Percentiles rank a stretch among this genome's conserved stretches.
Evolutionary conservation across 768 basidiomycete genomes (phyloP).

Genomic region (Mycena polygramma): DNA sequence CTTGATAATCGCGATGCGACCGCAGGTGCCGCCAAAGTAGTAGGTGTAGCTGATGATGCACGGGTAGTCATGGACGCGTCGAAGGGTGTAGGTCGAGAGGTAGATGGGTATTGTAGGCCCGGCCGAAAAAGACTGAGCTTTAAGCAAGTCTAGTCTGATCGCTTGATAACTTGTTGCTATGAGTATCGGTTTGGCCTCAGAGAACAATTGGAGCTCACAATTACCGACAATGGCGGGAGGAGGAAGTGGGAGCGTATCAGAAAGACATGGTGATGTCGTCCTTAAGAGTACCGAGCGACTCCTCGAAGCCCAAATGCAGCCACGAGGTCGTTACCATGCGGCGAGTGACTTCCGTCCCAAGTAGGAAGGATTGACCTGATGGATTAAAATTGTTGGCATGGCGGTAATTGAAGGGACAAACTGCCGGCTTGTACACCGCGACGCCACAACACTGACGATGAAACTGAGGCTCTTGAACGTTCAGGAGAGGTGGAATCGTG

Average conservation of each 20-base stretch:
- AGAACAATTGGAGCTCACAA: slow-evolving; percentile 1
- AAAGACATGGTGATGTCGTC: neutral
- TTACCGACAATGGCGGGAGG: neutral
- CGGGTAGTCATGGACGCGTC: slow-evolving; percentile 28
- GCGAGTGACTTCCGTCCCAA: neutral
- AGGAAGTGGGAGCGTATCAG: neutral
- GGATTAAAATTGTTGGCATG: slow-evolving; percentile 22
- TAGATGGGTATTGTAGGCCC: neutral
- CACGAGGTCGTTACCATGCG: slow-evolving; percentile 19
- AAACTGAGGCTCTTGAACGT: neutral
- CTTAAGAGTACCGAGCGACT: neutral
- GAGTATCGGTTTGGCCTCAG: slow-evolving; percentile 2
- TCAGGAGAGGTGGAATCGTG: neutral
- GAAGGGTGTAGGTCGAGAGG: slow-evolving; percentile 7
- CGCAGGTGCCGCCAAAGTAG: neutral
- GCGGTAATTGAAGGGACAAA: neutral
- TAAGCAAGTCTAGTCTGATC: slow-evolving; percentile 6
- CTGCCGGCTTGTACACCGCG: too few relatives aligned
- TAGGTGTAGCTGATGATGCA: slow-evolving; percentile 3
- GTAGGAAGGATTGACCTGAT: neutral
- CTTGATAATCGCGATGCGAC: slow-evolving; percentile 4
- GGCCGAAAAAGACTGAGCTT: neutral
- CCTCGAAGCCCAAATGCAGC: neutral
- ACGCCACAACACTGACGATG: neutral
- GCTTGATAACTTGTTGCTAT: slow-evolving; percentile 31